Evolutionary conservation across 495 filamentous ascomycete genomes (phyloP), one percentile per base, ranked within the genome.

Genomic region (Penicillium malachiteum): DNA sequence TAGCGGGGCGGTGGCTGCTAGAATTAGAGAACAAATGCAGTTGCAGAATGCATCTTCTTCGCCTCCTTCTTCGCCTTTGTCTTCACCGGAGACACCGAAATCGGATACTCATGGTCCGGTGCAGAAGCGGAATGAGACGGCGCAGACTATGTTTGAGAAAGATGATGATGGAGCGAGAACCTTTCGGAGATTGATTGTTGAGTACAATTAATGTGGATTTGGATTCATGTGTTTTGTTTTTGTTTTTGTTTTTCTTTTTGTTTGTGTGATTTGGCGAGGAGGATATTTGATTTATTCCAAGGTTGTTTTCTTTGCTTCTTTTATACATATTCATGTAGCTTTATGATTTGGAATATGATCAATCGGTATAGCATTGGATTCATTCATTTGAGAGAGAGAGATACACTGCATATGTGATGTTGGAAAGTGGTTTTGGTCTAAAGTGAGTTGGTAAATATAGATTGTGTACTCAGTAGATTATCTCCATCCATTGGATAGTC

Each of bases 151-250:
- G 55, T 55, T 52, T n/a, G 64, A 73, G 40, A 63, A 56, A 34
- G 72, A 74, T 50, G 58, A 51, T 12, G 58, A 67, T 26, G 73
- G 69, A 4, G 56, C 57, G 34, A 65, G 72, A 5, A 69, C 64
- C 17, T 77, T 70, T 66, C 59, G 59, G 45, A 59, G 73, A 37
- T 48, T 69, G 21, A 60, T 74, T 41, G 55, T 75, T 17, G 71
- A 77, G 55, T 77, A 77, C 52, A 66, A 54, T 51, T 76, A 62
- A 58, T 18, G 31, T 13, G 5, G 4, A 40, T 43, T 47, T 11
- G 44, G 21, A 26, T 26, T 33, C 13, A 14, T 49, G 31, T 38
- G n/a, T 30, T 12, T 33, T 16, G 37, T 48, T 48, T 14, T 32
- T 35, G 40, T 12, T 43, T 48, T 52, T 42, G 45, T 46, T 42